phyloP scores from a whole-genome alignment of 75 land plant species.

The Ceratopteris richardii region DNA sequence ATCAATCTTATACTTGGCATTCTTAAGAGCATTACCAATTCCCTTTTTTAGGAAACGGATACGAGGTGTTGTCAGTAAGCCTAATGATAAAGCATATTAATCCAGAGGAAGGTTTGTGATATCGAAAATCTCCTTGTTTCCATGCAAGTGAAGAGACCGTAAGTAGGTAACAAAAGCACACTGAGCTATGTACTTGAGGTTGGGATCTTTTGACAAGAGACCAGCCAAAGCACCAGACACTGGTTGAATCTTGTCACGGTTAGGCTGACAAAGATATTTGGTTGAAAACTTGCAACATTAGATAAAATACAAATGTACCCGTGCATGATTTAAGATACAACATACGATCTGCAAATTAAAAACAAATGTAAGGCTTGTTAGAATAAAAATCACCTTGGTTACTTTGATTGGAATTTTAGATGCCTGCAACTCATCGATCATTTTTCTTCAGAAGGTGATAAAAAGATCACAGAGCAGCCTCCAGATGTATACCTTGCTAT shows the following conservation, averaged over 20 bases:
- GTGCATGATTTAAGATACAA: neutral
- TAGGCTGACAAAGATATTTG: conserved; percentile 59
- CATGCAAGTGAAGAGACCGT: conserved; percentile 47
- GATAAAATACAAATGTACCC: too few species aligned
- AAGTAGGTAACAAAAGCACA: conserved; percentile 80
- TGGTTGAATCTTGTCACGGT: conserved; percentile 46
- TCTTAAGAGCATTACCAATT: neutral
- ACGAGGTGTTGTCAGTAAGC: conserved; percentile 83
- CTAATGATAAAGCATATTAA: conserved; percentile 75
- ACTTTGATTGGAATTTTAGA: conserved; percentile 64
- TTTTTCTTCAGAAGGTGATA: conserved; percentile 68
- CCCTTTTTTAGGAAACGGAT: conserved; percentile 49
- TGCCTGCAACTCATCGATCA: conserved; percentile 58
- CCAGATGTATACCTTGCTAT: conserved; percentile 80
- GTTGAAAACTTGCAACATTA: too few species aligned
- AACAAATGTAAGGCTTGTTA: neutral
- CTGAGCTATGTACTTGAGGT: conserved; percentile 63
- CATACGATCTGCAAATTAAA: neutral
- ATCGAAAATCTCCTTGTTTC: conserved; percentile 77
- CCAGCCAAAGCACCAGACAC: conserved; percentile 58
- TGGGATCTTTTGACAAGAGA: conserved; percentile 67
- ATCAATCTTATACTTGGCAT: too few species aligned
- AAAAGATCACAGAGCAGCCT: conserved; percentile 77
- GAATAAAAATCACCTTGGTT: conserved; percentile 44
- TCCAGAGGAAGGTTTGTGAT: conserved; percentile 58